These are phyloP conservation scores for Pseudocohnilembus persalinus DNA, from an alignment of 169 alveolate species.

Conservation along the genomic window DNA sequence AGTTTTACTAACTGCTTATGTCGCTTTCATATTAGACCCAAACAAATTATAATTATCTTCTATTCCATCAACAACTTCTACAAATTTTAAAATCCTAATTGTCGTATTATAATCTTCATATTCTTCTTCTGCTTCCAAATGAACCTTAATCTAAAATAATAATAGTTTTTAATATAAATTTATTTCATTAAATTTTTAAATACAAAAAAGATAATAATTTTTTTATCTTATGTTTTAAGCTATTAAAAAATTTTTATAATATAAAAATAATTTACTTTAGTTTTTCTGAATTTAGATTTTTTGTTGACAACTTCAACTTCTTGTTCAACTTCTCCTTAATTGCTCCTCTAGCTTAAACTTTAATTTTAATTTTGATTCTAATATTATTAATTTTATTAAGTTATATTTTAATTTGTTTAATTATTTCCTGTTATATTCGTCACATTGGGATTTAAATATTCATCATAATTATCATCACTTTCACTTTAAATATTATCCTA, in stretches of 20 bases:
- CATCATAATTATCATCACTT: constrained; percentile 5
- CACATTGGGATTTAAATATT: no score
- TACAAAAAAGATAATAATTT: not conserved
- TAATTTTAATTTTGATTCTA: no score
- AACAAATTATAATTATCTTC: not conserved
- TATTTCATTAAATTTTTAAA: not conserved
- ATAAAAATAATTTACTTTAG: constrained; percentile 8
- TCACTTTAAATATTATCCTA: constrained; percentile 12
- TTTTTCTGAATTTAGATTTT: constrained; percentile 19
- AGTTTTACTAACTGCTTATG: not conserved
- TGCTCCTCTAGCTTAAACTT: not conserved
- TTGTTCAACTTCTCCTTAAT: not conserved
- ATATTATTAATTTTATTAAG: no score
- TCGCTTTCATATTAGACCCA: not conserved
- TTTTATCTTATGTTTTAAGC: constrained; percentile 5
- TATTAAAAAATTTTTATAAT: not conserved
- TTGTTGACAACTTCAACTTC: not conserved
- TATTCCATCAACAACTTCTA: constrained; percentile 15
- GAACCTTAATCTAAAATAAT: constrained; percentile 3
- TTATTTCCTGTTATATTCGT: no score
- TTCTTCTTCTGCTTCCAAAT: not conserved
- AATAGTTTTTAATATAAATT: not conserved
- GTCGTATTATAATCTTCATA: not conserved
- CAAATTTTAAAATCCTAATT: constrained; percentile 14
- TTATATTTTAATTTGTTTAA: no score